Conservation (phyloP, 345 rosid species). For the Rhodomyrtus tomentosa region DNA sequence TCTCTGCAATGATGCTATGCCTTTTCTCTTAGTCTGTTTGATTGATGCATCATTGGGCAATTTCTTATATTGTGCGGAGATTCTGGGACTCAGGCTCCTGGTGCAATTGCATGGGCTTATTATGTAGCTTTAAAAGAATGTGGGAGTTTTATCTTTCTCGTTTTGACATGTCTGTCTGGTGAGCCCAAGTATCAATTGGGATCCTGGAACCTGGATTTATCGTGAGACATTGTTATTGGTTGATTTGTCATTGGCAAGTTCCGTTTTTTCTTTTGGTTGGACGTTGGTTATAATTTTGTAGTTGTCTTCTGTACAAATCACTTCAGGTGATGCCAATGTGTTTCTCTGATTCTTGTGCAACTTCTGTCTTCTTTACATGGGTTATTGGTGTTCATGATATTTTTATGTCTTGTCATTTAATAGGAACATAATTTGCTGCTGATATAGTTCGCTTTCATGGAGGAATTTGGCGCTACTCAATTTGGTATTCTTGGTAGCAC, state of each 20-base stretch:
- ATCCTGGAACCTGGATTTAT: background rate
- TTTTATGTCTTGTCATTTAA: background rate
- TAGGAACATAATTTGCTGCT: background rate
- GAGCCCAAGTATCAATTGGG: background rate
- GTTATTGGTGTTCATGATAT: background rate
- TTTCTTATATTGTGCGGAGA: background rate
- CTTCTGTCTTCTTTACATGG: background rate
- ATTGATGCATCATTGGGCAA: background rate
- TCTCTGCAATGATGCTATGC: background rate
- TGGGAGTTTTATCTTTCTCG: background rate
- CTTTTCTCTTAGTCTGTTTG: background rate
- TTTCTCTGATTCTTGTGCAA: background rate
- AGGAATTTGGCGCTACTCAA: slow-evolving; percentile 21
- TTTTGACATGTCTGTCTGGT: background rate
- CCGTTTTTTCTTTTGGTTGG: background rate
- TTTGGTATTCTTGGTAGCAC: slow-evolving; percentile 28
- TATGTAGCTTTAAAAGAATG: background rate
- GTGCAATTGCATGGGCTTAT: background rate
- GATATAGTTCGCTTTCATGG: slow-evolving; percentile 24
- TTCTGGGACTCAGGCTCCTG: background rate
- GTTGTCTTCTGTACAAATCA: background rate
- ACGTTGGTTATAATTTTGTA: background rate
- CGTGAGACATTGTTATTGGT: background rate
- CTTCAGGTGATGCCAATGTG: background rate
- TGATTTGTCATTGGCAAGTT: background rate